Percentiles rank a stretch among this genome's conserved stretches.
Evolutionary conservation across 1,139 yeast genomes (phyloP).

Genomic region (Geotrichum candidum): DNA sequence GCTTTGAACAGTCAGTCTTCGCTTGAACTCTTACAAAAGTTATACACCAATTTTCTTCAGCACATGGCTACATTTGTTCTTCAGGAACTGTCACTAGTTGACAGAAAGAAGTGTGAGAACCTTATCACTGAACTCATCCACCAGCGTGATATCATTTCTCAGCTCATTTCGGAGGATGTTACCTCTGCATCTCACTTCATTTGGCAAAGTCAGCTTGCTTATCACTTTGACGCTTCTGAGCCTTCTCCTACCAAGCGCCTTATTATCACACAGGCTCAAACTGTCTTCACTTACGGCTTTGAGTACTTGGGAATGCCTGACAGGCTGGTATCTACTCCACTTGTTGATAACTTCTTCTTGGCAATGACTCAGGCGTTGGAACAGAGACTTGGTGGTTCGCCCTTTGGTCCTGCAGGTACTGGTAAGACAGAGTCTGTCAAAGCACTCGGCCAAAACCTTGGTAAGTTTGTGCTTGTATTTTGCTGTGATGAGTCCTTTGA

Average conservation of each 20-base stretch:
- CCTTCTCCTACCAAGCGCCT: conserved; percentile 34
- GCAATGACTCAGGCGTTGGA: conserved; percentile 71
- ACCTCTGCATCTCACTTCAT: conserved; percentile 27
- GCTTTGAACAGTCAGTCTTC: conserved; percentile 21
- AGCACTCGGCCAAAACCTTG: conserved; percentile 74
- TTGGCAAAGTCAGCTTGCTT: conserved; percentile 56
- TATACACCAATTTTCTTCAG: conserved; percentile 25
- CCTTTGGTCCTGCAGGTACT: conserved; percentile 97
- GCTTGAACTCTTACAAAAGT: conserved; percentile 17
- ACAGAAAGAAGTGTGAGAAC: conserved; percentile 50
- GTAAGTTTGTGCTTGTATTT: conserved; percentile 77
- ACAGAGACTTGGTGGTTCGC: conserved; percentile 79
- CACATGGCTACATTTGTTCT: conserved; percentile 34
- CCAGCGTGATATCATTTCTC: conserved; percentile 43
- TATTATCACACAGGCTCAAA: conserved; percentile 48
- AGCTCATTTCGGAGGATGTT: conserved; percentile 27
- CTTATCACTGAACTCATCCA: conserved; percentile 64
- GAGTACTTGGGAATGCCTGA: conserved; percentile 79
- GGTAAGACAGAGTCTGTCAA: conserved; percentile 93
- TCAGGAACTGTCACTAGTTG: conserved; percentile 32
- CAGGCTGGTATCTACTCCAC: conserved; percentile 70
- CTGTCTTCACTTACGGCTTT: conserved; percentile 59
- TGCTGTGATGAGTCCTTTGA: conserved; percentile 91
- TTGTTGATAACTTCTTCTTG: conserved; percentile 57
- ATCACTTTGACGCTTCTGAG: conserved; percentile 38